A percentile compares a stretch with the other conserved stretches of the same genome.
These are phyloP conservation scores for Suhomyces canberraensis DNA, from an alignment of 805 yeast species.

Conservation along the genomic window DNA sequence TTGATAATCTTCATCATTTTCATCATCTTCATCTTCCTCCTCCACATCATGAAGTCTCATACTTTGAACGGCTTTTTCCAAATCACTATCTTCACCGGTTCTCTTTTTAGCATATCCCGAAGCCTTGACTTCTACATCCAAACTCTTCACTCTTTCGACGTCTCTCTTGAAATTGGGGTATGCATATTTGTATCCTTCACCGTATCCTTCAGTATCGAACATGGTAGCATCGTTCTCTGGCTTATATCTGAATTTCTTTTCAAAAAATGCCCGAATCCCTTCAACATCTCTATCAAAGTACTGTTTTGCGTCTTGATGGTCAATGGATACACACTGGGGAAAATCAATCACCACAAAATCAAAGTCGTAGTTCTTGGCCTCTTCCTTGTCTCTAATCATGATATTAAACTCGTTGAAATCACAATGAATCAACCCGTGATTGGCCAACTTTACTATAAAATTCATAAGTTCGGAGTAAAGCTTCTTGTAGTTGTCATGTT, in stretches of 20 bases:
- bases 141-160: conserved; percentile 58
- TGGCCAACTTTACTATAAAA: conserved; percentile 78
- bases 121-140: conserved; percentile 88
- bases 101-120: conserved; percentile 66
- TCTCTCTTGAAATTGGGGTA: conserved; percentile 82
- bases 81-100: conserved; percentile 25
- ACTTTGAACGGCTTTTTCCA: conserved; percentile 66
- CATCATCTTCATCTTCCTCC: conserved; percentile 23
- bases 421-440: conserved; percentile 91
- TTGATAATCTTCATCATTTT: conserved; percentile 28
- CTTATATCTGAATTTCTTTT: conserved; percentile 67
- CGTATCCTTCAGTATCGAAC: conserved; percentile 77
- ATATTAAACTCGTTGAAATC: conserved; percentile 97
- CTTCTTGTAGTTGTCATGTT: conserved; percentile 64
- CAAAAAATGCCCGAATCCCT: conserved; percentile 82
- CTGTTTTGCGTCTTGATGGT: conserved; percentile 82
- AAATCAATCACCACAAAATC: conserved; percentile 94
- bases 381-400: conserved; percentile 67
- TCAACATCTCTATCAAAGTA: conserved; percentile 92
- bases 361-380: conserved; percentile 45
- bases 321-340: conserved; percentile 95
- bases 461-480: conserved; percentile 84
- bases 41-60: conserved; percentile 50
- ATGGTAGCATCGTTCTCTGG: conserved; percentile 67
- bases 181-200: conserved; percentile 72